Conservation (phyloP, 1,139 yeast species). For the Zygosaccharomyces sapae region DNA sequence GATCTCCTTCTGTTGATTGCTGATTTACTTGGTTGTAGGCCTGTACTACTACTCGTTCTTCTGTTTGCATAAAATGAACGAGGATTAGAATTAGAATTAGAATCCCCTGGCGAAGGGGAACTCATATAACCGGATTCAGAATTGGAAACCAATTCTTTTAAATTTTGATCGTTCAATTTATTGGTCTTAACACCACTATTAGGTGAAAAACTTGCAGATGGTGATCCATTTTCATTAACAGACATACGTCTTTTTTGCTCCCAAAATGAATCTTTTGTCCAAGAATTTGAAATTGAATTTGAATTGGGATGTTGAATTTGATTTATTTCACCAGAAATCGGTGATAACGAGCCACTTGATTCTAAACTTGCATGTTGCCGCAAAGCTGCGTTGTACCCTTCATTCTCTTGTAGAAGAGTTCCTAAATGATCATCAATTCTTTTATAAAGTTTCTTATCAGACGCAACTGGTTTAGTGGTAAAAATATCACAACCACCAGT, state of each 20-base stretch:
- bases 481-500: constrained; percentile 93
- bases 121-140: constrained; percentile 30
- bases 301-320: constrained; percentile 11
- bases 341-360: constrained; percentile 17
- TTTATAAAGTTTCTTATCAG: constrained; percentile 84
- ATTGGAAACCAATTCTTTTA: constrained; percentile 32
- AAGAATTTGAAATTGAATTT: background rate
- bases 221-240: constrained; percentile 25
- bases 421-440: constrained; percentile 80
- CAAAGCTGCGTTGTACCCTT: constrained; percentile 30
- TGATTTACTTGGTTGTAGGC: constrained; percentile 16
- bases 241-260: constrained; percentile 38
- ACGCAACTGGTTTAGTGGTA: constrained; percentile 88
- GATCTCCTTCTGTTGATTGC: constrained; percentile 21
- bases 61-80: constrained; percentile 13
- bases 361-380: constrained; percentile 28
- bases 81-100: constrained; percentile 11
- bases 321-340: constrained; percentile 16
- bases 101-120: constrained; percentile 30
- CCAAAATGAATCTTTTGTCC: constrained; percentile 33
- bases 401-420: constrained; percentile 54
- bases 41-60: constrained; percentile 28
- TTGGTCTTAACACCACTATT: constrained; percentile 23
- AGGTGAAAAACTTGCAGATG: constrained; percentile 8
- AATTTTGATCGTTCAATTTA: constrained; percentile 36